phyloP scores from a whole-genome alignment of 768 basidiomycete genomes.

The Inosperma sp. region DNA sequence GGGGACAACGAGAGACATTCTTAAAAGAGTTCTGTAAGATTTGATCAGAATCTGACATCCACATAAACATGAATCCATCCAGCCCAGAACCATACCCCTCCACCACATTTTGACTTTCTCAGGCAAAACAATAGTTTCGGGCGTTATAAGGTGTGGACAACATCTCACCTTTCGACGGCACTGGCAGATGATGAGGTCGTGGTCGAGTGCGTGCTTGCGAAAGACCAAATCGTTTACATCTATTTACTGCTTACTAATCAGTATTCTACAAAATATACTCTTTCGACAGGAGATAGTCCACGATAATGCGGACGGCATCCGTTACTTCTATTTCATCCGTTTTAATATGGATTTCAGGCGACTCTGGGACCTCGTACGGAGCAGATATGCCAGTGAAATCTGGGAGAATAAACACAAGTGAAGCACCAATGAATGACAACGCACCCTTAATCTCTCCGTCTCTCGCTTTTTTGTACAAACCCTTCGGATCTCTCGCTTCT shows the following conservation, averaged over 20 bases:
- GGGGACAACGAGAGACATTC: constrained; percentile 96
- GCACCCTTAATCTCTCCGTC: constrained; percentile 93
- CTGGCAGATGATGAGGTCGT: background rate
- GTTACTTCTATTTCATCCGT: constrained; percentile 77
- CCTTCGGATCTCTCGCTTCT: constrained; percentile 94
- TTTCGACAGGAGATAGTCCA: constrained; percentile 69
- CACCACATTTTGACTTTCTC: too few species aligned
- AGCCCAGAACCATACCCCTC: too few species aligned
- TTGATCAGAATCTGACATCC: constrained; percentile 7
- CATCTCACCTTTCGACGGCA: background rate
- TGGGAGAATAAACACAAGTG: constrained; percentile 36
- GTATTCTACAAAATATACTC: constrained; percentile 43
- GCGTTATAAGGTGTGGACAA: too few species aligned
- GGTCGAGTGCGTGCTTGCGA: background rate
- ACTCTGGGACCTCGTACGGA: constrained; percentile 86
- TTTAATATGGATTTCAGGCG: constrained; percentile 88
- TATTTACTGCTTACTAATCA: constrained; percentile 7
- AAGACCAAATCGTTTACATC: constrained; percentile 1
- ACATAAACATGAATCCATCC: constrained; percentile 2
- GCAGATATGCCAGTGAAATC: constrained; percentile 98
- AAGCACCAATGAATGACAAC: constrained; percentile 7
- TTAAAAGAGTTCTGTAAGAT: constrained; percentile 33
- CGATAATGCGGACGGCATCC: constrained; percentile 73
- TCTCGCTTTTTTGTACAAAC: constrained; percentile 93
- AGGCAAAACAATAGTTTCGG: too few species aligned